Evolutionary conservation across 2,329 filamentous ascomycete species (phyloP).

Genomic region (Colletotrichum viniferum): DNA sequence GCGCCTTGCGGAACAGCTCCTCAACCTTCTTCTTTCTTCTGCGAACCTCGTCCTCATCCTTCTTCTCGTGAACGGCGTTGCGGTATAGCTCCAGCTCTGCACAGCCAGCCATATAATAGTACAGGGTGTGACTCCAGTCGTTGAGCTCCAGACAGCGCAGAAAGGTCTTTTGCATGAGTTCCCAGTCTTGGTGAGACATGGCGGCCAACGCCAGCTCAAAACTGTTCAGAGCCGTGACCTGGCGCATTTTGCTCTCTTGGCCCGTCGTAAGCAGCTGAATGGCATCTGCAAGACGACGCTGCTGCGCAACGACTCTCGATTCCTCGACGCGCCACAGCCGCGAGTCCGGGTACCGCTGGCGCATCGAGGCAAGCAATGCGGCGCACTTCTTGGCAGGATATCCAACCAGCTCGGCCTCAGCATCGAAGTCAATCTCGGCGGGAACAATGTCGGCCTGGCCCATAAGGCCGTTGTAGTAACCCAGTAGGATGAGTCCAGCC

Average conservation of each 20-base stretch:
- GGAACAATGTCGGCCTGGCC: slow-evolving; percentile 89
- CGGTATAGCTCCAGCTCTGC: slow-evolving; percentile 85
- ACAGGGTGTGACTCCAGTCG: slow-evolving; percentile 88
- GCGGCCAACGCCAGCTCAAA: slow-evolving; percentile 83
- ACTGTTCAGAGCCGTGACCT: slow-evolving; percentile 82
- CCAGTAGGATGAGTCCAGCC: slow-evolving; percentile 78
- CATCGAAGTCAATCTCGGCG: slow-evolving; percentile 56
- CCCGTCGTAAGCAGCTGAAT: slow-evolving; percentile 67
- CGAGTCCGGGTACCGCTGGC: slow-evolving; percentile 77
- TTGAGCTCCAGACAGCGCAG: slow-evolving; percentile 78
- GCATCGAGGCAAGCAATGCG: slow-evolving; percentile 74
- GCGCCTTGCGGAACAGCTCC: slow-evolving; percentile 73
- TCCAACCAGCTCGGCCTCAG: slow-evolving; percentile 64
- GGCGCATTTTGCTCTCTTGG: slow-evolving; percentile 76
- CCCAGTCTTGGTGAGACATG: slow-evolving; percentile 81
- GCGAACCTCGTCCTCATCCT: slow-evolving; percentile 49
- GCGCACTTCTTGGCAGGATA: slow-evolving; percentile 75
- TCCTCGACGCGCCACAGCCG: slow-evolving; percentile 90
- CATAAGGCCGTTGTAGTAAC: slow-evolving; percentile 87
- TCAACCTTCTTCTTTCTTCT: slow-evolving; percentile 68
- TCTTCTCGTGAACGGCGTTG: slow-evolving; percentile 47
- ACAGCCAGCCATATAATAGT: slow-evolving; percentile 85
- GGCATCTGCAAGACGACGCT: slow-evolving; percentile 69
- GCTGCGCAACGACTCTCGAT: slow-evolving; percentile 74
- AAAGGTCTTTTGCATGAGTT: slow-evolving; percentile 76